These are phyloP conservation scores for Curvularia eragrostidis DNA, from an alignment of 2,329 filamentous ascomycete species.

Conservation along the genomic window DNA sequence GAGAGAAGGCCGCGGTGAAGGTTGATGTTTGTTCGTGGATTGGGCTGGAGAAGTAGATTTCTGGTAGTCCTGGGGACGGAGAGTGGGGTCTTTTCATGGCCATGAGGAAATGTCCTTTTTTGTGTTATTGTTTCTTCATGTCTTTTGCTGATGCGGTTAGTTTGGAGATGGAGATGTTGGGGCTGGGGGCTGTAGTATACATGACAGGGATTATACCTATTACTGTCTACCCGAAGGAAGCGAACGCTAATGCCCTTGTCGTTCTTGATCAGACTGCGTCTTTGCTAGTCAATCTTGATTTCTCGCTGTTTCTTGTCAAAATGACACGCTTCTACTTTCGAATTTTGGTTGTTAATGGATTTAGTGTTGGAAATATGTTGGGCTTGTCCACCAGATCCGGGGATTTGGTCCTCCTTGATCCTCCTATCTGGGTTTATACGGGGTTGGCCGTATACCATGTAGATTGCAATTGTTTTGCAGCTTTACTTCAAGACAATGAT, in stretches of 20 bases:
- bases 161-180: conserved; percentile 7
- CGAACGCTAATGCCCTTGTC: not conserved
- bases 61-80: conserved; percentile 20
- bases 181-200: conserved; percentile 1
- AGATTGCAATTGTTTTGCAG: too few relatives aligned
- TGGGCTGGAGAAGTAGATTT: conserved; percentile 54
- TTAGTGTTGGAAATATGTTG: not conserved
- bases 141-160: not conserved
- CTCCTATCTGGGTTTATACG: too few relatives aligned
- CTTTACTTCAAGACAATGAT: not conserved
- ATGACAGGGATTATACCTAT: conserved; percentile 16
- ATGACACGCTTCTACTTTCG: not conserved
- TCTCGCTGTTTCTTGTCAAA: not conserved
- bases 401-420: too few relatives aligned
- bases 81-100: conserved; percentile 42
- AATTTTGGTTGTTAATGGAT: not conserved
- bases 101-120: conserved; percentile 40
- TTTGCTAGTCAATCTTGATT: not conserved
- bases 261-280: not conserved
- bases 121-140: not conserved
- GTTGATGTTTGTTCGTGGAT: conserved; percentile 60
- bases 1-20: conserved; percentile 60
- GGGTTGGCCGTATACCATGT: too few relatives aligned
- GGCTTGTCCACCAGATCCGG: not conserved
- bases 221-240: not conserved